Percentiles rank a stretch among this genome's conserved stretches.
phyloP scores from a whole-genome alignment of 2,329 filamentous ascomycete genomes.

The Aspergillus luchuensis region DNA sequence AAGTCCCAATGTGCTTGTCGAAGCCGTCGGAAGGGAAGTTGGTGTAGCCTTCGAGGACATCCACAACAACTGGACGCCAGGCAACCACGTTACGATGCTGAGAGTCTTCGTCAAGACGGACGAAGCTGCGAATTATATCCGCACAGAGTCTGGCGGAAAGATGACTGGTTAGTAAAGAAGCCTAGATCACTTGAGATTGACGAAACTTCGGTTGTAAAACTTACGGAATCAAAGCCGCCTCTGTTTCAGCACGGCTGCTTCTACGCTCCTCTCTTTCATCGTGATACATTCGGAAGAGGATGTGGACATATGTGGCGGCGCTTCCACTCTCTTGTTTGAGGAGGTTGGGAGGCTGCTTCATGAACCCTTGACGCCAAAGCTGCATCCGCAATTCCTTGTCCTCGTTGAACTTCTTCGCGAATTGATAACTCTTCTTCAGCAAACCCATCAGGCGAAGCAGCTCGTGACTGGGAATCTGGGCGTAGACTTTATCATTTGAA shows the following conservation, averaged over 20 bases:
- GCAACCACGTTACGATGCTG: slow-evolving; percentile 96
- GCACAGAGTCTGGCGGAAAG: slow-evolving; percentile 66
- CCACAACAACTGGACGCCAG: slow-evolving; percentile 95
- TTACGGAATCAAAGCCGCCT: slow-evolving; percentile 83
- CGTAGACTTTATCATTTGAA: slow-evolving; percentile 93
- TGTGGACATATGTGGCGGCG: slow-evolving; percentile 92
- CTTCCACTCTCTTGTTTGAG: slow-evolving; percentile 95
- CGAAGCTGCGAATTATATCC: slow-evolving; percentile 87
- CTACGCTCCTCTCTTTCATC: slow-evolving; percentile 82
- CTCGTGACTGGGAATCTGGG: slow-evolving; percentile 85
- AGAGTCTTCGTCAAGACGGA: slow-evolving; percentile 86
- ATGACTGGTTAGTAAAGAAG: no score
- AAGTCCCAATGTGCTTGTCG: slow-evolving; percentile 73
- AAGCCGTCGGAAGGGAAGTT: slow-evolving; percentile 82
- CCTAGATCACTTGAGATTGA: neutral
- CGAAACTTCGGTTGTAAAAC: slow-evolving; percentile 26
- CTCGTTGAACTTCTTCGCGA: slow-evolving; percentile 95
- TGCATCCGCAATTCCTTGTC: slow-evolving; percentile 94
- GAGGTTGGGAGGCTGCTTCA: slow-evolving; percentile 98
- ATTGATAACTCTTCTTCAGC: slow-evolving; percentile 93
- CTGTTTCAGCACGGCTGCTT: slow-evolving; percentile 77
- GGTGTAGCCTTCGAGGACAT: slow-evolving; percentile 90
- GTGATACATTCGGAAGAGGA: slow-evolving; percentile 95
- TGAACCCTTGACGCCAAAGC: slow-evolving; percentile 96
- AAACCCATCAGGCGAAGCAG: slow-evolving; percentile 90